Conservation (phyloP, 371 early-diverging fungal species). For the Coemansia sp. region DNA sequence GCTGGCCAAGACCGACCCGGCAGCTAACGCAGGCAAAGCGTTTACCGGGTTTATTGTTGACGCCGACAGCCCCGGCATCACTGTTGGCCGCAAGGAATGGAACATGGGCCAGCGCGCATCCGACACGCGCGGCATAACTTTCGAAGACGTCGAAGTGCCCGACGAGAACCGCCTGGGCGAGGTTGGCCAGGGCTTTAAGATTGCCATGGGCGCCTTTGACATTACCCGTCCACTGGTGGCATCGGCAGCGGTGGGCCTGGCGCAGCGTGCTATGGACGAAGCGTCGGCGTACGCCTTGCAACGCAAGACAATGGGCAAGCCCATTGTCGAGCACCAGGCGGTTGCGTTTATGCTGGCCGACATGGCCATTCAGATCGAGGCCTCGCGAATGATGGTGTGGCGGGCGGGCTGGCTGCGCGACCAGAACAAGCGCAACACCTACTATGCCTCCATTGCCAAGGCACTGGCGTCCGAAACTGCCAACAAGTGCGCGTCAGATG, state of each 20-base stretch:
- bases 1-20: slow-evolving; percentile 83
- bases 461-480: slow-evolving; percentile 92
- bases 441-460: slow-evolving; percentile 95
- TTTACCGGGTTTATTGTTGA: slow-evolving; percentile 98
- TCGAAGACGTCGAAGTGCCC: slow-evolving; percentile 93
- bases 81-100: slow-evolving; percentile 91
- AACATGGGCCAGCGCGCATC: slow-evolving; percentile 96
- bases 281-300: slow-evolving; percentile 86
- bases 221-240: slow-evolving; percentile 93
- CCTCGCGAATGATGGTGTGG: slow-evolving; percentile 87
- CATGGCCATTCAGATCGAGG: slow-evolving; percentile 90
- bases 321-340: slow-evolving; percentile 89
- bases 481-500: slow-evolving; percentile 92
- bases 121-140: slow-evolving; percentile 93
- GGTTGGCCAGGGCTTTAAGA: slow-evolving; percentile 88
- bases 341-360: slow-evolving; percentile 96
- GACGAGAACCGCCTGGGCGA: slow-evolving; percentile 79
- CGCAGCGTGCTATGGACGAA: slow-evolving; percentile 93
- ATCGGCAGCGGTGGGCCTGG: slow-evolving; percentile 88
- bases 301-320: slow-evolving; percentile 95
- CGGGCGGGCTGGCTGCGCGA: slow-evolving; percentile 85
- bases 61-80: slow-evolving; percentile 85
- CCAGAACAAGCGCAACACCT: slow-evolving; percentile 83
- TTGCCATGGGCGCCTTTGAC: slow-evolving; percentile 98
- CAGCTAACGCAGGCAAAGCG: slow-evolving; percentile 81